These are phyloP conservation scores for Sphaerulina musiva DNA, from an alignment of 2,329 filamentous ascomycete genomes.

Conservation along the genomic window DNA sequence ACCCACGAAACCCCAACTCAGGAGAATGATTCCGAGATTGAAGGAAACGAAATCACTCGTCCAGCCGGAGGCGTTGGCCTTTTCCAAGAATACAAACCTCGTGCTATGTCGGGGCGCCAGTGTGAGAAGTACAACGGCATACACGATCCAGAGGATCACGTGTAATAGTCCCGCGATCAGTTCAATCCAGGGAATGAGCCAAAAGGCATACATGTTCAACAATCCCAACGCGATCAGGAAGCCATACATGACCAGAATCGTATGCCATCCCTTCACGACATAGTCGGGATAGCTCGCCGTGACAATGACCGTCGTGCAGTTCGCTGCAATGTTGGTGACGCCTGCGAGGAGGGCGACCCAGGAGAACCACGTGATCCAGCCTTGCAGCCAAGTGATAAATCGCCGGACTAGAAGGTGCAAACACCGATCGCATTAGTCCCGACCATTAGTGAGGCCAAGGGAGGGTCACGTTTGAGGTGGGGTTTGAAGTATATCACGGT, in stretches of 20 bases:
- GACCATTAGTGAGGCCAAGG: background rate
- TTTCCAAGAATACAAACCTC: constrained; percentile 21
- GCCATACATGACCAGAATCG: constrained; percentile 37
- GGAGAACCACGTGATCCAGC: constrained; percentile 41
- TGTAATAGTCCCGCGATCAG: constrained; percentile 21
- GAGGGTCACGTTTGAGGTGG: background rate
- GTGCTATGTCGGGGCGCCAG: constrained; percentile 19
- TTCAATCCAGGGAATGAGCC: constrained; percentile 30
- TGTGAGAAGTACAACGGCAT: constrained; percentile 20
- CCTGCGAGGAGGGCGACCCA: constrained; percentile 31
- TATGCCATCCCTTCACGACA: constrained; percentile 34
- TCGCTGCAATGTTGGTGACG: constrained; percentile 32
- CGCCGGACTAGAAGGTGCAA: constrained; percentile 12
- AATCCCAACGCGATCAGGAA: constrained; percentile 34
- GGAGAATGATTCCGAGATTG: constrained; percentile 23
- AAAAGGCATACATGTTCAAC: constrained; percentile 30
- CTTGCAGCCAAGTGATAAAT: constrained; percentile 29
- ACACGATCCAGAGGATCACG: constrained; percentile 22
- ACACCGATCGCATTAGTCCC: background rate
- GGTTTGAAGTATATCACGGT: background rate
- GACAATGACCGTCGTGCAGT: constrained; percentile 34
- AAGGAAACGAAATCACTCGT: constrained; percentile 21
- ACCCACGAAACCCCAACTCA: constrained; percentile 26
- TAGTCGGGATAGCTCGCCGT: constrained; percentile 33
- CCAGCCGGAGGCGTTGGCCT: constrained; percentile 23